Percentiles rank a stretch among this genome's conserved stretches.
Conservation (phyloP, 2,329 filamentous ascomycete species). For the Leptographium galeiforme region DNA sequence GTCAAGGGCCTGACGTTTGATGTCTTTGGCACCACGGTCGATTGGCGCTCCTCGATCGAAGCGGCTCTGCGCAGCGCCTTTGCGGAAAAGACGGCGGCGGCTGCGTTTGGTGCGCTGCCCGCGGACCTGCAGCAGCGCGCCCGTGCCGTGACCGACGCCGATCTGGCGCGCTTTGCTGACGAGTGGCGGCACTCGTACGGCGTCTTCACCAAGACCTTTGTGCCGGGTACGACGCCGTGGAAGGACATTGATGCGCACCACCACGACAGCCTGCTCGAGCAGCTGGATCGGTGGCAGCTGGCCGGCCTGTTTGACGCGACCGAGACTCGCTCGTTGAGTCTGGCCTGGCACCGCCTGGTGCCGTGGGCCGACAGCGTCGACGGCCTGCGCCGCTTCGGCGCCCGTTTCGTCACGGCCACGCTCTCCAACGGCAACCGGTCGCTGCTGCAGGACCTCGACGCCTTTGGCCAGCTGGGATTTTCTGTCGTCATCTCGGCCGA, state of each 20-base stretch:
- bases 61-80: conserved; percentile 41
- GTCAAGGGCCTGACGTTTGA: conserved; percentile 57
- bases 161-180: conserved; percentile 54
- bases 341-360: conserved; percentile 58
- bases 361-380: conserved; percentile 53
- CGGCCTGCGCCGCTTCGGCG: conserved; percentile 42
- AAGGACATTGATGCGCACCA: conserved; percentile 64
- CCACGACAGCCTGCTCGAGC: conserved; percentile 41
- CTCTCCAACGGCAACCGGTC: conserved; percentile 62
- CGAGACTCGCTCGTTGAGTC: conserved; percentile 46
- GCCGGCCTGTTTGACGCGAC: conserved; percentile 45
- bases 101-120: conserved; percentile 29
- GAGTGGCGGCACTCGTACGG: conserved; percentile 57
- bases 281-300: conserved; percentile 44
- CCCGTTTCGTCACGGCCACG: conserved; percentile 45
- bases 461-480: conserved; percentile 48
- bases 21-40: conserved; percentile 67
- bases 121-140: conserved; percentile 33
- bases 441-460: conserved; percentile 52
- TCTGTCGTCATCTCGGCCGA: conserved; percentile 55
- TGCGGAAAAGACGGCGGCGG: conserved; percentile 31
- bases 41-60: conserved; percentile 60
- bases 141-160: conserved; percentile 33
- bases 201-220: conserved; percentile 42
- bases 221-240: conserved; percentile 36